Evolutionary conservation across 768 basidiomycete genomes (phyloP), one percentile per base, ranked within the genome.

Genomic region (Cystobasidium ongulense): DNA sequence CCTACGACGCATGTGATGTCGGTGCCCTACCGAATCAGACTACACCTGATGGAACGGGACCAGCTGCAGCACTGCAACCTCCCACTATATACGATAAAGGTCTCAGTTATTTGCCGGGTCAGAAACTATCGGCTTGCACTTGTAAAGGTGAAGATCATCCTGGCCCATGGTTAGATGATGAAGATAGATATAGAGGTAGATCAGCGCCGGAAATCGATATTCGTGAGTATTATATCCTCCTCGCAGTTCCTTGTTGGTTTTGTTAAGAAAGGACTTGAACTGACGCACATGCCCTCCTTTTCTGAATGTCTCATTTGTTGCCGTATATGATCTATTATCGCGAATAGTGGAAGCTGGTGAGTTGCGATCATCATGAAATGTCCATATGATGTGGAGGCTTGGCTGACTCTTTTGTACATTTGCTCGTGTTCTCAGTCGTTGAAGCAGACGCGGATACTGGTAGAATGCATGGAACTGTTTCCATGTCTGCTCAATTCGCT

Each of bases 11-110:
- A 1, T 95, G 94, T 80, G 94, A 97, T 81, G 74, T 89, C 33
- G 94, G 94, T 4, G 93, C 92, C 0, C 86, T 90, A 81, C 86
- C 87, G 11, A 91, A 90, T 79, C 92, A 95, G 81, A 91, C 89
- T 0, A 80, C 81, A 29, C 73, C 76, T 0, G 82, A 82, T 50
- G 85, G 87, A 1, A 83, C 86, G 5, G 82, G 81, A 10, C 91
- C 92, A 4, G 78, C 82, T 1, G 85, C 85, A 1, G 86, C 87
- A 8, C 81, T 84, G 23, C 10, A 3, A 7, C 38, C 23, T 4
- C 57, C 57, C 17, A 82, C 41, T 18, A 8, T 0, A 11, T 39
- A 35, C 25, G 61, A 31, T 25, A 29, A 0, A 36, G 81, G 84
- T 13, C 80, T 97, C 27, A 92, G 90, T 0, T 96, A 85, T 80